phyloP scores from a whole-genome alignment of 2,329 filamentous ascomycete genomes.

The Tolypocladium paradoxum region DNA sequence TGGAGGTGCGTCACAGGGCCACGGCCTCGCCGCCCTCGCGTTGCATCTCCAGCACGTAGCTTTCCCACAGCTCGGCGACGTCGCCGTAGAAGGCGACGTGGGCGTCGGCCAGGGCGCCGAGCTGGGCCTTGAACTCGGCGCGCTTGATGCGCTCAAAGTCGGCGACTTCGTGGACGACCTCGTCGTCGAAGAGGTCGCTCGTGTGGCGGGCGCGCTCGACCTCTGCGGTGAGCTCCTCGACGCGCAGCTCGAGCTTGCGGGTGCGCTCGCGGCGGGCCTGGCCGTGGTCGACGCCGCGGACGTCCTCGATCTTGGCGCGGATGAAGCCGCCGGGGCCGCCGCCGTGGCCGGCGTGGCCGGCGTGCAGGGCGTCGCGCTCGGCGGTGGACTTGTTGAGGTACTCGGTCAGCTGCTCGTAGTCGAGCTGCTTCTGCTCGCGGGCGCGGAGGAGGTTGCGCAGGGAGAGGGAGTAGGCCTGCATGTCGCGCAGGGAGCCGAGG shows the following conservation, averaged over 20 bases:
- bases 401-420: slow-evolving; percentile 91
- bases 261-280: slow-evolving; percentile 77
- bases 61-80: slow-evolving; percentile 76
- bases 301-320: slow-evolving; percentile 89
- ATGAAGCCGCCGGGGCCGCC: slow-evolving; percentile 77
- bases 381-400: slow-evolving; percentile 85
- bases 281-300: slow-evolving; percentile 93
- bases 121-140: slow-evolving; percentile 77
- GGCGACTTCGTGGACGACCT: slow-evolving; percentile 82
- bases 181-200: slow-evolving; percentile 89
- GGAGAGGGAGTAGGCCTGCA: slow-evolving; percentile 87
- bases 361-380: slow-evolving; percentile 70
- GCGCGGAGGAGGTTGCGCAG: slow-evolving; percentile 83
- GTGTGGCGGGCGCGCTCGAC: slow-evolving; percentile 81
- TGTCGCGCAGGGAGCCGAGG: slow-evolving; percentile 81
- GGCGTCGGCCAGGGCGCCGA: slow-evolving; percentile 72
- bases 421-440: slow-evolving; percentile 93
- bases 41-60: slow-evolving; percentile 83
- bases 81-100: slow-evolving; percentile 80
- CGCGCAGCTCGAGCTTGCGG: slow-evolving; percentile 82
- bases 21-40: slow-evolving; percentile 36
- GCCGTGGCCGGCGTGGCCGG: slow-evolving; percentile 43
- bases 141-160: slow-evolving; percentile 98
- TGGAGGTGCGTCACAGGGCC: background rate
- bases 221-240: slow-evolving; percentile 81